A percentile compares a stretch with the other conserved stretches of the same genome.
phyloP scores from a whole-genome alignment of 192 early-diverging fungal species.

The Rhizoclosmatium globosum region DNA sequence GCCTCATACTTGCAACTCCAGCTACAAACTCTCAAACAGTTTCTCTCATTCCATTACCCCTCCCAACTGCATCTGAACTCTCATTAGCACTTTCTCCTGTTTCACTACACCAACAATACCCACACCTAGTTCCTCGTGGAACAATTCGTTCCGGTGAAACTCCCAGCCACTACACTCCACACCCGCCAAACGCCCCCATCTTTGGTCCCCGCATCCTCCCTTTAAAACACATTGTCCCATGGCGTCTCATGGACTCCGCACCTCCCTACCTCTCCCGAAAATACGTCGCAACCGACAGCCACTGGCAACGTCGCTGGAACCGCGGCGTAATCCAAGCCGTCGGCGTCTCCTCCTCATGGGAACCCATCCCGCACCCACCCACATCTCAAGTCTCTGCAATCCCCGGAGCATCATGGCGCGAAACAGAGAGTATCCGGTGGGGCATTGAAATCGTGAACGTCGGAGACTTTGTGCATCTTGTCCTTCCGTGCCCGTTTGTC shows the following conservation, averaged over 20 bases:
- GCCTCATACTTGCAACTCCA: constrained; percentile 14
- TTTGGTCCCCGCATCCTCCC: constrained; percentile 13
- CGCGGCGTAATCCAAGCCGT: constrained; percentile 35
- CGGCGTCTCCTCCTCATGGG: constrained; percentile 21
- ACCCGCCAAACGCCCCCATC: constrained; percentile 8
- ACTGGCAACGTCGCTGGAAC: constrained; percentile 37
- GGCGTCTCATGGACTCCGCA: constrained; percentile 25
- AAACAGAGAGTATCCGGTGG: constrained; percentile 18
- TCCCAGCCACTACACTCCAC: constrained; percentile 29
- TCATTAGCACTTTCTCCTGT: not conserved
- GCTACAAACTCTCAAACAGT: not conserved
- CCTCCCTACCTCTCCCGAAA: constrained; percentile 9
- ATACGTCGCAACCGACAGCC: constrained; percentile 12
- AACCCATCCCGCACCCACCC: constrained; percentile 7
- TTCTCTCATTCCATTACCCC: constrained; percentile 17
- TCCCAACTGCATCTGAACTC: constrained; percentile 23
- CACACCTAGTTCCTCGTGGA: not conserved
- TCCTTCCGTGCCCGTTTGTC: constrained; percentile 30
- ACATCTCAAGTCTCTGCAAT: not conserved
- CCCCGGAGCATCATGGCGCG: not conserved
- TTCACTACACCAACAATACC: not conserved
- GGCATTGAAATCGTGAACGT: constrained; percentile 21
- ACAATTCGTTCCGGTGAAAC: constrained; percentile 5
- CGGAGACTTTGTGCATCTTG: constrained; percentile 25
- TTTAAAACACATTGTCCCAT: constrained; percentile 5